Evolutionary conservation across 305 asterid genomes (phyloP), one percentile per base, ranked within the genome.

Genomic region (Fraxinus platypoda): DNA sequence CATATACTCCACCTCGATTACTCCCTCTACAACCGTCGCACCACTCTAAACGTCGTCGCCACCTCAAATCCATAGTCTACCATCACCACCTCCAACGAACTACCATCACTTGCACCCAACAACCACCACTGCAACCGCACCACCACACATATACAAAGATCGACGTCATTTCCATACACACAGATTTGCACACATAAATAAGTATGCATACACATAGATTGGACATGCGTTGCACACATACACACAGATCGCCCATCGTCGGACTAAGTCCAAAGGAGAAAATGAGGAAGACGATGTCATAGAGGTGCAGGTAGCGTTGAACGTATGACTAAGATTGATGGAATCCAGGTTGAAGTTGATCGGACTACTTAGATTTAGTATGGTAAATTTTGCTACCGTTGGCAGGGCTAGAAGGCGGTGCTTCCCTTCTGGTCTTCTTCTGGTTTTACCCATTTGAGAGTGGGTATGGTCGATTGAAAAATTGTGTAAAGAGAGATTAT

Each of bases 211-310:
- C 4, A 11, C 11, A 41, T 11, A 41, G 17, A 11, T 41, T 41
- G 52, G 52, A 1, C 52, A 3, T 0, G 3, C 52, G 3, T 17
- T 41, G 15, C 52, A 41, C 52, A 11, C 52, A 41, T 41, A 41
- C 52, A 41, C 52, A 6, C 0, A 41, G 52, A 41, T 41, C 3
- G 3, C 17, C 3, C 52, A 41, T 41, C 15, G 19, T 43, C 96
- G 93, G 84, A 95, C 90, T 75, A 90, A 66, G 19, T 88, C 94
- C 85, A 92, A 92, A n/a, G 97, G 90, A 31, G 97, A 92, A 49
- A 93, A 83, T 13, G 95, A 85, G 2, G 93, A 90, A 34, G 95
- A 87, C 17, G 93, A 91, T 28, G 91, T 75, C 49, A 93, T 84
- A 12, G 95, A 88, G 75, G 86, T 81, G 83, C 71, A 84, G 71